These are phyloP conservation scores for Stachybotrys elegans DNA, from an alignment of 2,329 filamentous ascomycete species.

Conservation along the genomic window DNA sequence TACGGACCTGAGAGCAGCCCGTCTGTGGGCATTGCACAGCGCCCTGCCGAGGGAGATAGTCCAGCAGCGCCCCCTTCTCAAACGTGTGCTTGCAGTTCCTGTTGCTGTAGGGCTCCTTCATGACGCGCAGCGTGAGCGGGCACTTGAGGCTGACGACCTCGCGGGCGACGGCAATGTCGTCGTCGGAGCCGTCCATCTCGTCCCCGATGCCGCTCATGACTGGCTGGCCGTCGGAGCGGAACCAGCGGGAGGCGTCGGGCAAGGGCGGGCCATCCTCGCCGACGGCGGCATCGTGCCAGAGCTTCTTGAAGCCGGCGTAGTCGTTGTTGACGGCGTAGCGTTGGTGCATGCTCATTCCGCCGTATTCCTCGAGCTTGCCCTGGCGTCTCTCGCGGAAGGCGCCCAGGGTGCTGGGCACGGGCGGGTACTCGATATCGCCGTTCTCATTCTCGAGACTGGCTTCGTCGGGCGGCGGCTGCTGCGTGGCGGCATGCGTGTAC, in stretches of 20 bases:
- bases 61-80: constrained; percentile 58
- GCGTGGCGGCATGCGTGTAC: constrained; percentile 18
- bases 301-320: constrained; percentile 53
- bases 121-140: constrained; percentile 59
- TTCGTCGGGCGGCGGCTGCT: constrained; percentile 8
- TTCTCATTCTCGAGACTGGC: constrained; percentile 18
- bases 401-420: constrained; percentile 19
- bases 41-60: constrained; percentile 40
- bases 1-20: constrained; percentile 55
- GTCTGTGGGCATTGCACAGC: constrained; percentile 56
- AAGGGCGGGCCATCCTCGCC: constrained; percentile 44
- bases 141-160: constrained; percentile 64
- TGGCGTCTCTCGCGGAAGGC: constrained; percentile 31
- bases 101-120: constrained; percentile 63
- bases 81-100: constrained; percentile 67
- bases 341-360: constrained; percentile 32
- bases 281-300: constrained; percentile 50
- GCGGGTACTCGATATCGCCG: constrained; percentile 17
- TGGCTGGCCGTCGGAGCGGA: constrained; percentile 40
- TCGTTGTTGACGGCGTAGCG: constrained; percentile 54
- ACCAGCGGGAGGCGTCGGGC: constrained; percentile 51
- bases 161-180: constrained; percentile 63
- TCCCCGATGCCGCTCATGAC: constrained; percentile 26
- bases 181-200: constrained; percentile 50
- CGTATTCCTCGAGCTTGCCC: constrained; percentile 37